Evolutionary conservation across 257 asterid species (phyloP).

Genomic region (Vinca minor): DNA sequence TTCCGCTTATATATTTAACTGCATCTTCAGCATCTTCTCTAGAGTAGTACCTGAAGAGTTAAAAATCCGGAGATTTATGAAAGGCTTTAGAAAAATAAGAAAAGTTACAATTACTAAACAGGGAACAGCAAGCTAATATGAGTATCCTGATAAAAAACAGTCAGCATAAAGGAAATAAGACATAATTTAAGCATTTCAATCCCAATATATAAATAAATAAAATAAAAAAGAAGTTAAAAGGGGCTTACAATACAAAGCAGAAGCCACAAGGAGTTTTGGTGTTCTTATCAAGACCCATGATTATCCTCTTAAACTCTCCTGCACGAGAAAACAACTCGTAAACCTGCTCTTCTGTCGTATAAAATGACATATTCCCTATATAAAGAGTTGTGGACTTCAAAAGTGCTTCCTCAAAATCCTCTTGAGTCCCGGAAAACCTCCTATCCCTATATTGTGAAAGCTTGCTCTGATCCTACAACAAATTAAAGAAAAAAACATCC

Average conservation of each 20-base stretch:
- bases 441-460: constrained; percentile 86
- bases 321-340: constrained; percentile 85
- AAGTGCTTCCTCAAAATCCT: constrained; percentile 79
- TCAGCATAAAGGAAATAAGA: not conserved
- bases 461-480: constrained; percentile 66
- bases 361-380: constrained; percentile 89
- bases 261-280: constrained; percentile 93
- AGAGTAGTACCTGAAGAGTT: constrained; percentile 71
- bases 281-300: constrained; percentile 96
- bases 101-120: not conserved
- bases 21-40: constrained; percentile 89
- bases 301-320: constrained; percentile 86
- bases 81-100: not conserved
- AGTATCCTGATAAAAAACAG: not conserved
- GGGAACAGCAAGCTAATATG: not conserved
- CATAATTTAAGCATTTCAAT: not conserved
- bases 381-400: constrained; percentile 64
- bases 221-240: too few species aligned
- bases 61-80: constrained; percentile 1
- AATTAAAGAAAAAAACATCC: constrained; percentile 1
- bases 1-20: constrained; percentile 88
- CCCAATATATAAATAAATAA: too few species aligned
- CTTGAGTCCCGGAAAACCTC: constrained; percentile 86
- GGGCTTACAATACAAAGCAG: constrained; percentile 74
- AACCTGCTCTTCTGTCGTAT: constrained; percentile 96